phyloP scores from a whole-genome alignment of 345 rosid species.

The Lepidium sativum region DNA sequence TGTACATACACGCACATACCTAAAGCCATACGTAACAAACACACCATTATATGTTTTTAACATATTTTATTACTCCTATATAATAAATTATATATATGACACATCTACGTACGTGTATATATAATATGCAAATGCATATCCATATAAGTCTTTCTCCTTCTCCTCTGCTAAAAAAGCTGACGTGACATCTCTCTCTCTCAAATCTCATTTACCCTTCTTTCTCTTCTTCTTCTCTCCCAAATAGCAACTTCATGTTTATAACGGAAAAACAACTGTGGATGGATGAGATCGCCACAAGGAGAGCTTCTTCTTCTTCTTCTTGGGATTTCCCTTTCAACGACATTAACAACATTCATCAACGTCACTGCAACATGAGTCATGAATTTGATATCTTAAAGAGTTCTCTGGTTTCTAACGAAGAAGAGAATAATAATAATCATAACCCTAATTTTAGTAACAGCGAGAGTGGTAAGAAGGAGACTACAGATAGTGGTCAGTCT shows the following conservation, averaged over 20 bases:
- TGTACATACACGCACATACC: conserved; percentile 27
- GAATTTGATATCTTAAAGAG: conserved; percentile 20
- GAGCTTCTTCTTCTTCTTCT: conserved; percentile 28
- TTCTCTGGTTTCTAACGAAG: neutral
- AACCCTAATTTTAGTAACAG: conserved; percentile 19
- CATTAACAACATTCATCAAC: conserved; percentile 8
- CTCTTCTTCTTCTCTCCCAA: conserved; percentile 3
- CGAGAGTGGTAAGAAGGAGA: conserved; percentile 33
- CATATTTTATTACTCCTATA: neutral
- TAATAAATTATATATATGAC: neutral
- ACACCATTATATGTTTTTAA: neutral
- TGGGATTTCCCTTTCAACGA: conserved; percentile 34
- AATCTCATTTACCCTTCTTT: conserved; percentile 1
- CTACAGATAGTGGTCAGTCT: conserved; percentile 41
- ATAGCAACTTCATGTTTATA: conserved; percentile 5
- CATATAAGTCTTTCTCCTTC: conserved; percentile 13
- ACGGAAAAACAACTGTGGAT: conserved; percentile 26
- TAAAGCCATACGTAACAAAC: conserved; percentile 30
- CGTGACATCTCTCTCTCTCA: conserved; percentile 11
- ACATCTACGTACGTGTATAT: conserved; percentile 18
- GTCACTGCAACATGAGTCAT: conserved; percentile 22
- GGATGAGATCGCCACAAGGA: conserved; percentile 17
- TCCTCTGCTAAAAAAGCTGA: no score
- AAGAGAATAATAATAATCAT: conserved; percentile 10
- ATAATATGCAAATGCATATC: conserved; percentile 11